phyloP scores from a whole-genome alignment of 1,284 basidiomycete genomes.

The Coniferiporia sulphurascens region DNA sequence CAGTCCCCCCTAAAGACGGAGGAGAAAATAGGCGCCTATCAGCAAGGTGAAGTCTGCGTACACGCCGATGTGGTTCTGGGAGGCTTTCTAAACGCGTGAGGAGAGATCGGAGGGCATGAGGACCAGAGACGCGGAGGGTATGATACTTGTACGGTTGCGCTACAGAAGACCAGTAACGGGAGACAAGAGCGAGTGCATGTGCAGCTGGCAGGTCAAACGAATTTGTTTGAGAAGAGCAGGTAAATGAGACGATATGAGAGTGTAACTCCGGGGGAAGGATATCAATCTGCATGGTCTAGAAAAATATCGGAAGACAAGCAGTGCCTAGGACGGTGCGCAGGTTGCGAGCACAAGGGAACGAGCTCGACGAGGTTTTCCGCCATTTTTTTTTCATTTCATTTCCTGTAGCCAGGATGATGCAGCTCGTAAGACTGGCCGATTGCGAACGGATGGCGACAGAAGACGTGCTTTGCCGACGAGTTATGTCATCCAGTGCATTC shows the following conservation, averaged over 20 bases:
- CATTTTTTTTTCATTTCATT: background rate
- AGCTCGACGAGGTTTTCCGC: background rate
- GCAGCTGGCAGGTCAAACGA: background rate
- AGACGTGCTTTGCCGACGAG: background rate
- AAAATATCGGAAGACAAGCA: background rate
- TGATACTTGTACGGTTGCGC: slow-evolving; percentile 1
- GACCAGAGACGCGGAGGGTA: background rate
- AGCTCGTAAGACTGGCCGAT: background rate
- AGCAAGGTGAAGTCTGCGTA: background rate
- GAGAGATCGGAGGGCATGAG: background rate
- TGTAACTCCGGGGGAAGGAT: slow-evolving; percentile 4
- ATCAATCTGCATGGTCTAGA: background rate
- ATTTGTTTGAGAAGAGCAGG: background rate
- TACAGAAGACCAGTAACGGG: background rate
- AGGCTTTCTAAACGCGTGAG: background rate
- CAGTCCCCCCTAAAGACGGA: background rate
- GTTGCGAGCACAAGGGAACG: background rate
- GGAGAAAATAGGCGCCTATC: background rate
- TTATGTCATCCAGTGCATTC: background rate
- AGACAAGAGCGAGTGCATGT: background rate
- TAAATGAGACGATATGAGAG: background rate
- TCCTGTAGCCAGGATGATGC: background rate
- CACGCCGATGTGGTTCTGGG: slow-evolving; percentile 1
- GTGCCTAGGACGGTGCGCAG: background rate
- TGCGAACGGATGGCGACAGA: background rate